phyloP scores from a whole-genome alignment of 192 early-diverging fungal genomes.

The Rhizophagus clarus region DNA sequence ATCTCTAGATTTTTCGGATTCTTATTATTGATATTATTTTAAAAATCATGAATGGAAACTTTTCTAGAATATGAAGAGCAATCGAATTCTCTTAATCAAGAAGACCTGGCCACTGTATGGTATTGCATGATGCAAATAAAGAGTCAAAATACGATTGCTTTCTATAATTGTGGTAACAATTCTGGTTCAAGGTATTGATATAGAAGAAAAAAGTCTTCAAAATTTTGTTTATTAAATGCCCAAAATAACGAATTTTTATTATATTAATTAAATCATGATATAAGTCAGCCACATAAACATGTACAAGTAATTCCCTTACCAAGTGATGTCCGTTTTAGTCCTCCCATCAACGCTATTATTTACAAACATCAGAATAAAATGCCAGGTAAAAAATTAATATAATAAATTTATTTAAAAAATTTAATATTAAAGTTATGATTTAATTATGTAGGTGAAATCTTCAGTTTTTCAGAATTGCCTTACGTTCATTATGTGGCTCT shows the following conservation, averaged over 20 bases:
- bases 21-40: not conserved
- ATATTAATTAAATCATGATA: not conserved
- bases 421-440: not conserved
- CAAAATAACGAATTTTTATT: not conserved
- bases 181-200: slow-evolving; percentile 53
- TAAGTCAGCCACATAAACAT: slow-evolving; percentile 63
- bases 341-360: slow-evolving; percentile 48
- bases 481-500: slow-evolving; percentile 28
- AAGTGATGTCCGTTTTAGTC: not conserved
- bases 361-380: slow-evolving; percentile 39
- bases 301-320: slow-evolving; percentile 55
- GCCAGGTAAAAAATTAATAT: slow-evolving; percentile 45
- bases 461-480: slow-evolving; percentile 10
- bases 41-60: not conserved
- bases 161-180: slow-evolving; percentile 58
- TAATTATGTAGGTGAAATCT: slow-evolving; percentile 43
- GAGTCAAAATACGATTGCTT: slow-evolving; percentile 42
- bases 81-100: slow-evolving; percentile 48
- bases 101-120: slow-evolving; percentile 49
- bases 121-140: slow-evolving; percentile 36
- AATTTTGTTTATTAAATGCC: not conserved
- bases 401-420: not conserved
- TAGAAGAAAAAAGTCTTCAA: not conserved
- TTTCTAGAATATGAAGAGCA: slow-evolving; percentile 53
- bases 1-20: not conserved